Evolutionary conservation across 768 basidiomycete genomes (phyloP), one percentile per base, ranked within the genome.

Genomic region (Panellus pusillus): DNA sequence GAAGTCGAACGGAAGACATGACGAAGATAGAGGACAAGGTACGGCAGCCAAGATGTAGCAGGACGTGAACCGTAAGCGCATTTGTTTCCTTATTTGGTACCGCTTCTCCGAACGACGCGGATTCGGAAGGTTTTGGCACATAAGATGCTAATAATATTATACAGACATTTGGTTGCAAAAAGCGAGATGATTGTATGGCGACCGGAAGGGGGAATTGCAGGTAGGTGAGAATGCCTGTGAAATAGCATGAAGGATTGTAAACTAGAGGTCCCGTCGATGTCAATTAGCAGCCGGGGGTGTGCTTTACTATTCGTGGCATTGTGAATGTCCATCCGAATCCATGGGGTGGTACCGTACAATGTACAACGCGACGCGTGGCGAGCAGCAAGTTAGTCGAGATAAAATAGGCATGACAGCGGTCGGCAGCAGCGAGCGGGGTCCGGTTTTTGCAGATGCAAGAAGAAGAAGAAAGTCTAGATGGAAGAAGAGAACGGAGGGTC

Each of bases 291-390:
- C 27, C 19, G 27, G 37, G 45, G 35, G 24, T 24, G 31, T 46
- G 50, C 46, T 40, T 50, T 46, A 45, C 50, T 35, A 35, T 28
- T 46, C 42, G 42, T 50, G 32, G 32, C 32, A 35, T 35, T 35
- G 32, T 50, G 18, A 36, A 35, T 51, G 56, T 57, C 56, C 51
- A 51, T 57, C 56, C 56, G 55, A 52, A 52, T 57, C 45, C 47
- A 46, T 56, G 29, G n/a, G 43, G 42, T 27, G 50, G 44, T 50
- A 53, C 51, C 41, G 32, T 52, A 57, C 52, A 57, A 44, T 28
- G 50, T 57, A 57, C 56, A 57, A 57, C 56, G 51, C 12, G 50
- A 57, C 32, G 42, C 56, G 39, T n/a, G 56, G 56, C 47, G 56
- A 51, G 56, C 41, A 45, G 40, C 45, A 52, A 50, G 56, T 57